Conservation (phyloP, 23 red algal genomes). For the Gracilariopsis chorda region DNA sequence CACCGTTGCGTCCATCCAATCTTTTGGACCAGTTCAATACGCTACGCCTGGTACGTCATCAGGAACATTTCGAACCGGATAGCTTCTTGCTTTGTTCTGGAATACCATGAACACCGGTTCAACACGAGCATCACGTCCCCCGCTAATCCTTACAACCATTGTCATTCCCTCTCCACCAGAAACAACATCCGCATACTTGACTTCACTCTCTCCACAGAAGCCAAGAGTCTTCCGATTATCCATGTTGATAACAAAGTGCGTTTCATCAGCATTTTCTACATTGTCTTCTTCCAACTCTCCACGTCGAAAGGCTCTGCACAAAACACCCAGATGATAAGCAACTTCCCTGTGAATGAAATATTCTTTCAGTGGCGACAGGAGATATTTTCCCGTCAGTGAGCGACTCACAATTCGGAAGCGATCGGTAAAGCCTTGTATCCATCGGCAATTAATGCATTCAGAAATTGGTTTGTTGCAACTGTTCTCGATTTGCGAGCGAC, state of each 20-base stretch:
- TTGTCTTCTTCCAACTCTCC: constrained; percentile 29
- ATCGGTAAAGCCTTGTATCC: constrained; percentile 23
- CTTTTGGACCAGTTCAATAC: constrained; percentile 23
- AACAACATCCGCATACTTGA: constrained; percentile 34
- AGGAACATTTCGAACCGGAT: constrained; percentile 1
- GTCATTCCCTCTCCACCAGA: constrained; percentile 35
- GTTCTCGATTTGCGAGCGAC: neutral
- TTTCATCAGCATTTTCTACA: constrained; percentile 40
- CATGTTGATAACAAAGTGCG: constrained; percentile 24
- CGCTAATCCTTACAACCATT: constrained; percentile 27
- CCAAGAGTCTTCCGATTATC: constrained; percentile 24
- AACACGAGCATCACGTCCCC: neutral
- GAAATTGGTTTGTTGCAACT: neutral
- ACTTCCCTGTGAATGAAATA: neutral
- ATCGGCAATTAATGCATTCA: neutral
- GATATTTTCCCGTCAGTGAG: neutral
- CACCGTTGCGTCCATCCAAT: neutral
- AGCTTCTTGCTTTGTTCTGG: neutral
- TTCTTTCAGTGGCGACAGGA: neutral
- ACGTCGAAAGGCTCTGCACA: neutral
- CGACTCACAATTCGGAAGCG: constrained; percentile 20
- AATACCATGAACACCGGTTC: constrained; percentile 45
- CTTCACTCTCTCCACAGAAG: neutral
- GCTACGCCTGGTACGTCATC: neutral
- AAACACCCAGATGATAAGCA: constrained; percentile 17